These are phyloP conservation scores for Tillandsia leiboldiana DNA, from an alignment of 176 grass and related monocot species.

Conservation along the genomic window DNA sequence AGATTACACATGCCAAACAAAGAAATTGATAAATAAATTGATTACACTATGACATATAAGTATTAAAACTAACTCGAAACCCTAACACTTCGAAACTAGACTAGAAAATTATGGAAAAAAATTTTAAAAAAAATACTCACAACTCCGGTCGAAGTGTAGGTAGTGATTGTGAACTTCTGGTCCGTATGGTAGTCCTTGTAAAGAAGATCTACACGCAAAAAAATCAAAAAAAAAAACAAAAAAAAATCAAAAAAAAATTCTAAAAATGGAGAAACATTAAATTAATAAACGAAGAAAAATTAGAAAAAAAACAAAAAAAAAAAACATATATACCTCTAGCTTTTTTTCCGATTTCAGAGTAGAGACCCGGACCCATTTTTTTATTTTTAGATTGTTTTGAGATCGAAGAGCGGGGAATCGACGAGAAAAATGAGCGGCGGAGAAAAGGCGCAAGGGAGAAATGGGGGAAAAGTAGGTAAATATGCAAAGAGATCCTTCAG, in stretches of 20 bases:
- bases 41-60: no score
- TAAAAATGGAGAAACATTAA: slow-evolving; percentile 1
- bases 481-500: no score
- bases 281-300: not conserved
- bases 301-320: not conserved
- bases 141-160: slow-evolving; percentile 39
- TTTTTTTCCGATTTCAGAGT: slow-evolving; percentile 50
- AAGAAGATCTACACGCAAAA: slow-evolving; percentile 38
- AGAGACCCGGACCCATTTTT: slow-evolving; percentile 46
- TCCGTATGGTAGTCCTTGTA: slow-evolving; percentile 47
- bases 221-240: not conserved
- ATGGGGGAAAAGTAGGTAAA: not conserved
- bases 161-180: slow-evolving; percentile 45
- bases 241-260: slow-evolving; percentile 3
- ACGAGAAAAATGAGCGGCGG: not conserved
- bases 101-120: slow-evolving; percentile 1
- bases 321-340: slow-evolving; percentile 28
- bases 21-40: no score
- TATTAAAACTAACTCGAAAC: not conserved
- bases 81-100: not conserved
- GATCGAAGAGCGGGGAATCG: not conserved
- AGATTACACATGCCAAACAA: no score
- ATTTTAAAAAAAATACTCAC: slow-evolving; percentile 31
- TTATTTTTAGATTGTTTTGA: not conserved
- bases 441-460: not conserved